Evolutionary conservation across 2,329 filamentous ascomycete species (phyloP).

Genomic region (Diaporthe caulivora): DNA sequence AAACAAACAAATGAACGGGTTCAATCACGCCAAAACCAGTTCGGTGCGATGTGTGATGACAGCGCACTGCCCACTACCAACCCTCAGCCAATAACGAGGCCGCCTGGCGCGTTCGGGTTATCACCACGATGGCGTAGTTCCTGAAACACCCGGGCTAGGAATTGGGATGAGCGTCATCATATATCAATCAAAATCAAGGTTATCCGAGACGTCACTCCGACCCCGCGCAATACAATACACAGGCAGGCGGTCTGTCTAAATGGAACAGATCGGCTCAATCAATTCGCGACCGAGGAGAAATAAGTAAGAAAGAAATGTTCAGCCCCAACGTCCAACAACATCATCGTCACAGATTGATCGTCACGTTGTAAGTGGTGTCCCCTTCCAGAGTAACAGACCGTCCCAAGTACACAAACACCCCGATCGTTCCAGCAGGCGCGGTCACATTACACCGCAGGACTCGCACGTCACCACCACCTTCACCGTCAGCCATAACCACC

Average conservation of each 20-base stretch:
- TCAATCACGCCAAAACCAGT: no score
- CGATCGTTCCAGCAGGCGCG: background rate
- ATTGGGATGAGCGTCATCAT: background rate
- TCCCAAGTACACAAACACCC: background rate
- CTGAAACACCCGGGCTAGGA: slow-evolving; percentile 3
- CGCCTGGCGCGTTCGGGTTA: background rate
- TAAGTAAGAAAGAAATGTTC: background rate
- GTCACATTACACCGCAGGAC: background rate
- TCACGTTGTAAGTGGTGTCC: background rate
- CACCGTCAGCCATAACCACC: background rate
- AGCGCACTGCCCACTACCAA: background rate
- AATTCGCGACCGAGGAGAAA: no score
- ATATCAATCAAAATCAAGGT: background rate
- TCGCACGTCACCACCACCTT: background rate
- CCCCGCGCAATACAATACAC: background rate
- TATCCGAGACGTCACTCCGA: slow-evolving; percentile 10
- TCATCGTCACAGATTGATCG: background rate
- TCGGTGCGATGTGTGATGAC: background rate
- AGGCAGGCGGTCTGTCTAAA: background rate
- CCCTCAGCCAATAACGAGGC: no score
- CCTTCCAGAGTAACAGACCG: background rate
- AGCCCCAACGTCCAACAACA: background rate
- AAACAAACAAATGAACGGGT: no score
- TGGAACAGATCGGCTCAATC: background rate
- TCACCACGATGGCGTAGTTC: background rate